Conservation (phyloP, 2,329 filamentous ascomycete species). For the Amauroascus verrucosus region DNA sequence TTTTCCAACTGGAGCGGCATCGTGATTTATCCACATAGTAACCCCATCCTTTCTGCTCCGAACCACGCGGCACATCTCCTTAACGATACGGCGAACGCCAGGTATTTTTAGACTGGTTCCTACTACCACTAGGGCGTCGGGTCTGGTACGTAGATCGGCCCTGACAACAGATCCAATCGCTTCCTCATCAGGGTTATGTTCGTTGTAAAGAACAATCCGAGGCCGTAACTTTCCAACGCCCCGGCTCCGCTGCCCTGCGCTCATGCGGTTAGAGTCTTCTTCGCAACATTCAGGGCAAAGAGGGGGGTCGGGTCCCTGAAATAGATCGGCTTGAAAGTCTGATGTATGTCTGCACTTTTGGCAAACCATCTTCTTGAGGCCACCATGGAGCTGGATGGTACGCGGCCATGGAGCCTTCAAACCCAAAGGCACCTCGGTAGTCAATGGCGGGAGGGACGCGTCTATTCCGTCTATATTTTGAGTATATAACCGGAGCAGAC, state of each 20-base stretch:
- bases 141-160: conserved; percentile 72
- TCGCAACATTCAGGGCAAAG: conserved; percentile 64
- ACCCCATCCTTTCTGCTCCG: conserved; percentile 67
- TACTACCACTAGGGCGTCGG: conserved; percentile 87
- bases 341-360: conserved; percentile 75
- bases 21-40: conserved; percentile 89
- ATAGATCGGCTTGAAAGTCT: conserved; percentile 66
- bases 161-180: conserved; percentile 86
- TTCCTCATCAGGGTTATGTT: conserved; percentile 91
- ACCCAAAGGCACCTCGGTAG: conserved; percentile 70
- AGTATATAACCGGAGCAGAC: conserved; percentile 80
- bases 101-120: conserved; percentile 94
- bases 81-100: conserved; percentile 77
- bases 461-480: conserved; percentile 97
- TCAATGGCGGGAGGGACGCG: conserved; percentile 66
- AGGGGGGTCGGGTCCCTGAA: conserved; percentile 74
- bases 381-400: conserved; percentile 87
- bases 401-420: conserved; percentile 84
- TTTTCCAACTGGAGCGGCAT: conserved; percentile 67
- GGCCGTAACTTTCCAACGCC: conserved; percentile 83
- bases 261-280: conserved; percentile 64
- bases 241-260: conserved; percentile 78
- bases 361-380: conserved; percentile 91
- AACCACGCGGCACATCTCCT: conserved; percentile 83
- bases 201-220: conserved; percentile 93